These are phyloP conservation scores for Pisolithus microcarpus DNA, from an alignment of 768 basidiomycete genomes.

Conservation along the genomic window DNA sequence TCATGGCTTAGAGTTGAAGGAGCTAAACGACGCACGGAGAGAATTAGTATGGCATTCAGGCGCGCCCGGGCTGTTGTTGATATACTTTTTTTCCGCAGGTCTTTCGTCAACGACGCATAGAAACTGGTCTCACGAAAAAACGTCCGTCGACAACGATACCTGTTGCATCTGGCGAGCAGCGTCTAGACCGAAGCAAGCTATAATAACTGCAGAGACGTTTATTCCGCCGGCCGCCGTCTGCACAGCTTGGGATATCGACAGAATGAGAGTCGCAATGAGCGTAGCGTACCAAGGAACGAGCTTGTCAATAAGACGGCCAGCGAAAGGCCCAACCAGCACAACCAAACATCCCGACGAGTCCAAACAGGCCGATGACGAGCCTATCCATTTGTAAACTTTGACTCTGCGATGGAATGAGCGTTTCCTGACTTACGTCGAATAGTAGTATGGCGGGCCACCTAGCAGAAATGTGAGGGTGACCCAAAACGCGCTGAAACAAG, in stretches of 20 bases:
- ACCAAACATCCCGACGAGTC: constrained; percentile 67
- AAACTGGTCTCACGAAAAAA: constrained; percentile 33
- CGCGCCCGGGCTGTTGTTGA: constrained; percentile 51
- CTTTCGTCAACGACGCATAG: constrained; percentile 2
- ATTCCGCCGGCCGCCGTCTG: constrained; percentile 66
- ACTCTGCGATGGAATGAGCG: neutral
- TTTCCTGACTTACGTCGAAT: constrained; percentile 47
- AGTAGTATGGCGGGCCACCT: constrained; percentile 67
- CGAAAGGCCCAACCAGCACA: constrained; percentile 60
- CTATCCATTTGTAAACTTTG: constrained; percentile 12
- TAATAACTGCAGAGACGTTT: constrained; percentile 61
- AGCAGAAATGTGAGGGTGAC: constrained; percentile 79
- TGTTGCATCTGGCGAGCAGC: constrained; percentile 68
- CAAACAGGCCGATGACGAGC: constrained; percentile 65
- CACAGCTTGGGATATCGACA: constrained; percentile 50
- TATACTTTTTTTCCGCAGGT: constrained; percentile 19
- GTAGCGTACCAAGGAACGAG: constrained; percentile 76
- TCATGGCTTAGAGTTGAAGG: neutral
- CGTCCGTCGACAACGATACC: constrained; percentile 54
- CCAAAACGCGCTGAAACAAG: constrained; percentile 59
- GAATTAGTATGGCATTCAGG: constrained; percentile 68
- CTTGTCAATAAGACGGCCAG: constrained; percentile 61
- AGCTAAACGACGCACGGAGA: constrained; percentile 43
- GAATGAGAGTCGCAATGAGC: constrained; percentile 42
- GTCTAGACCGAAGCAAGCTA: constrained; percentile 67